phyloP scores from a whole-genome alignment of 768 basidiomycete genomes.

The Floccularia luteovirens region DNA sequence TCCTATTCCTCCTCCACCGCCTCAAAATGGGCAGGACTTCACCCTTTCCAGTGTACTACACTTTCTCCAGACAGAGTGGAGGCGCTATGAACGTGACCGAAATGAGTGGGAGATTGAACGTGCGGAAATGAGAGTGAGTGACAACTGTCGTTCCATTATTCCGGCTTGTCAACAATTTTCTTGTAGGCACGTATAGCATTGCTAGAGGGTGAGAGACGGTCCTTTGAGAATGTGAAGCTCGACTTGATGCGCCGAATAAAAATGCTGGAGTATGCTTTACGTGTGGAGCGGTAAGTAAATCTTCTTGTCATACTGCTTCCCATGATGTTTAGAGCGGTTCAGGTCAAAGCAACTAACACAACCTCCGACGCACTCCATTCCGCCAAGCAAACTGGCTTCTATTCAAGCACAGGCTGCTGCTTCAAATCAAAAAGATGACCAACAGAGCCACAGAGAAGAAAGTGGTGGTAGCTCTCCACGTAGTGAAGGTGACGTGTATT shows the following conservation, averaged over 20 bases:
- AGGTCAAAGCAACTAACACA: conserved; percentile 80
- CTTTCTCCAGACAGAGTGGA: conserved; percentile 97
- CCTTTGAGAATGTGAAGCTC: conserved; percentile 94
- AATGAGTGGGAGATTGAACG: conserved; percentile 99
- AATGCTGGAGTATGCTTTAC: conserved; percentile 97
- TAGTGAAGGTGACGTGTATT: conserved; percentile 58
- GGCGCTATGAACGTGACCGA: conserved; percentile 94
- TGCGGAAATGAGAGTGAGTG: conserved; percentile 94
- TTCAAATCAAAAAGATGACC: conserved; percentile 63
- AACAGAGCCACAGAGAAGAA: conserved; percentile 66
- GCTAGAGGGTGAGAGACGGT: conserved; percentile 93
- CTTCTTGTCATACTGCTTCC: conserved; percentile 7
- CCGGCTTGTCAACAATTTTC: conserved; percentile 18
- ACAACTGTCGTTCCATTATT: conserved; percentile 12
- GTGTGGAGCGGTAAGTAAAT: conserved; percentile 81
- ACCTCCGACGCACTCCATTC: conserved; percentile 46
- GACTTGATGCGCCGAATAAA: conserved; percentile 96
- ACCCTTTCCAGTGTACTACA: conserved; percentile 93
- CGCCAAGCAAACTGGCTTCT: conserved; percentile 58
- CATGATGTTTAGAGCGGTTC: conserved; percentile 27
- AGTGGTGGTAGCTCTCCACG: conserved; percentile 80
- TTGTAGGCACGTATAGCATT: conserved; percentile 90
- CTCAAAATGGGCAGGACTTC: conserved; percentile 86
- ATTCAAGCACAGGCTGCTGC: conserved; percentile 46
- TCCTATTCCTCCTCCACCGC: conserved; percentile 64